Percentiles rank a stretch among this genome's conserved stretches.
Conservation (phyloP, 306 rosid genomes). For the Cyamopsis tetragonoloba region DNA sequence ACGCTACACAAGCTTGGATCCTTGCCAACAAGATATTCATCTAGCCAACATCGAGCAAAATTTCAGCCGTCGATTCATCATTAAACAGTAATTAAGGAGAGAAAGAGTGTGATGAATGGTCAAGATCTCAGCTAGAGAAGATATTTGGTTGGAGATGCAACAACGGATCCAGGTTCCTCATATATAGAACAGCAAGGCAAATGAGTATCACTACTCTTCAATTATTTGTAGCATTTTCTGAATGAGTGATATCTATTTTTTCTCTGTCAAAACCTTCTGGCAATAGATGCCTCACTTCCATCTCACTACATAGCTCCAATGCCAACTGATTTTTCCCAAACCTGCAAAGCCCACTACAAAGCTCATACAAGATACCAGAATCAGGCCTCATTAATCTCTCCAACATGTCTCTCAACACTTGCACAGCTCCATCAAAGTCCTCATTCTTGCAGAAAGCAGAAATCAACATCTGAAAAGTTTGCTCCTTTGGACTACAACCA, state of each 20-base stretch:
- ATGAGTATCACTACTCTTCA: too few relatives aligned
- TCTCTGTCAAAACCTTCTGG: constrained; percentile 43
- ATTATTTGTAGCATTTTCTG: constrained; percentile 22
- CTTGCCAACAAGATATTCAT: too few relatives aligned
- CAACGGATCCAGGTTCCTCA: too few relatives aligned
- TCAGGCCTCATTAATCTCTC: constrained; percentile 48
- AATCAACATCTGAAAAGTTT: constrained; percentile 49
- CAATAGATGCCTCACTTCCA: constrained; percentile 40
- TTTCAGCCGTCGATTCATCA: too few relatives aligned
- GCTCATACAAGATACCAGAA: constrained; percentile 44
- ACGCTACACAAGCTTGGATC: too few relatives aligned
- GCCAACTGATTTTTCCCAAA: constrained; percentile 45
- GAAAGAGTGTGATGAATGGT: too few relatives aligned
- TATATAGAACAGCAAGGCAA: too few relatives aligned
- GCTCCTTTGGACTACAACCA: constrained; percentile 53
- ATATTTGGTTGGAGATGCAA: too few relatives aligned
- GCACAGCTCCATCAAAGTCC: constrained; percentile 75
- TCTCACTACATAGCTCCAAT: constrained; percentile 35
- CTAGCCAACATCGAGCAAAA: too few relatives aligned
- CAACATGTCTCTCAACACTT: constrained; percentile 64
- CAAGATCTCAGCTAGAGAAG: too few relatives aligned
- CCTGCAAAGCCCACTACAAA: constrained; percentile 47
- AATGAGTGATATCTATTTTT: not conserved
- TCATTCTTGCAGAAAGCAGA: constrained; percentile 53
- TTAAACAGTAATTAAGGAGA: too few relatives aligned